Evolutionary conservation across 2,329 filamentous ascomycete species (phyloP), one percentile per base, ranked within the genome.

Genomic region (Fusarium pilosicola): DNA sequence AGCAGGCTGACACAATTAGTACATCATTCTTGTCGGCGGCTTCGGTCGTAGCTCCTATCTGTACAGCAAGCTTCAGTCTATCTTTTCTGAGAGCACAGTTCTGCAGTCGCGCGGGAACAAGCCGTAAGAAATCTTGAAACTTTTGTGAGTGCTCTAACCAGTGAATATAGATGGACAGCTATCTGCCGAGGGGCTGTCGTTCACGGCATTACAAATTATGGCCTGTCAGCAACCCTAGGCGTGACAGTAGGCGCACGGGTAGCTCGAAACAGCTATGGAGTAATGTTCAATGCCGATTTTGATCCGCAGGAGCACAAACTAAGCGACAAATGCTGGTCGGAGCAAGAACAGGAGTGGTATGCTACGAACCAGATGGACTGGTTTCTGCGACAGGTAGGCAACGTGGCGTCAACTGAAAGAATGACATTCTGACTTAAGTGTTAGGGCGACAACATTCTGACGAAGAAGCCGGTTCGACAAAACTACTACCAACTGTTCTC

Each of bases 1-100:
- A 12, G 17, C 11, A 17, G 13, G 9, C 28, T 67, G 8, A 68
- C 26, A 14, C 8, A 2, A 1, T 4, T 20, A 85, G 84, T 81
- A 80, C 30, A 59, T 85, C 10, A 76, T 84, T 4, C 76, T 85
- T 0, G 83, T 82, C 0, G 84, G 84, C 0, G 84, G 84, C 0
- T 82, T 85, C 10, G 84, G 84, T 0, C 70, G 80, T 5, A 81
- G 76, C 20, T 38, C 54, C 0, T 83, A 81, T 10, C 63, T 85
- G 1, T 72, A 66, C 17, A 46, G 67, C 6, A 61, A 62, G 1
- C 56, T 85, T 0, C 63, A 68, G 0, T 24, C 38, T 0, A 7
- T 8, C 0, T 30, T 77, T 0, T 26, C 74, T 0, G 42, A 12
- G 13, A 70, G 61, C 2, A 76, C 74, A 1, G 57, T 85, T 4